A percentile compares a stretch with the other conserved stretches of the same genome.
phyloP scores from a whole-genome alignment of 495 filamentous ascomycete species.

The Neurospora sp. region DNA sequence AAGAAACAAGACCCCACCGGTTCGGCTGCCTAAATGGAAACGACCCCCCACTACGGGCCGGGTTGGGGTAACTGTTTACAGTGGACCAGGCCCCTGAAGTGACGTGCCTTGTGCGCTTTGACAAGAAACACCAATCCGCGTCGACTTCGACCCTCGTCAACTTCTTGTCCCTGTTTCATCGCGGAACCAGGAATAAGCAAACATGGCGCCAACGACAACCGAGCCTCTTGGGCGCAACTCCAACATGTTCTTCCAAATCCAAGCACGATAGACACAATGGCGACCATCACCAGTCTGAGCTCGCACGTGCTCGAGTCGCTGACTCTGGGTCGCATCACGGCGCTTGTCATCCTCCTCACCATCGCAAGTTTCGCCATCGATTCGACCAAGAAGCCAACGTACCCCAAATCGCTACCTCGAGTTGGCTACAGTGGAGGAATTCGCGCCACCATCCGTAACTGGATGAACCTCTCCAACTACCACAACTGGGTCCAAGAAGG shows the following conservation, averaged over 20 bases:
- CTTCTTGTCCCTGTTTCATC: neutral
- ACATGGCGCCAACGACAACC: neutral
- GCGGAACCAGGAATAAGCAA: neutral
- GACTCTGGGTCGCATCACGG: conserved; percentile 13
- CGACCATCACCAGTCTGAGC: conserved; percentile 10
- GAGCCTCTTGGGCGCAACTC: neutral
- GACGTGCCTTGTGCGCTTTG: neutral
- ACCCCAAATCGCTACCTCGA: conserved; percentile 21
- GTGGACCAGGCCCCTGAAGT: neutral
- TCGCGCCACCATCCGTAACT: conserved; percentile 20
- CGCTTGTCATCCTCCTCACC: conserved; percentile 13
- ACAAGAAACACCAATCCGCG: neutral
- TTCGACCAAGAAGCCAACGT: conserved; percentile 21
- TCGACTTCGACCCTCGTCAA: neutral
- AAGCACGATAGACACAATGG: neutral
- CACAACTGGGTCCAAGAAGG: conserved; percentile 23
- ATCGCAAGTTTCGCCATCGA: conserved; percentile 24
- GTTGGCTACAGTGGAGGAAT: conserved; percentile 21
- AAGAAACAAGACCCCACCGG: neutral
- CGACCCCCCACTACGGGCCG: neutral
- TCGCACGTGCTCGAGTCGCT: conserved; percentile 18
- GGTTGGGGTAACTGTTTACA: neutral
- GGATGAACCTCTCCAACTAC: conserved; percentile 18
- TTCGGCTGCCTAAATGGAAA: neutral
- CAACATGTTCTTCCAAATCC: neutral